Evolutionary conservation across 345 rosid genomes (phyloP).

Genomic region (Brassica napus): Da-Ae NC_063434.1:377501-378000

Average conservation of each 20-base stretch:
- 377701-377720: neutral
- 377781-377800: neutral
- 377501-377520: too few species aligned
- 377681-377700: neutral
- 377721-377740: too few species aligned
- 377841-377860: neutral
- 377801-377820: neutral
- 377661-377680: neutral
- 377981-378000: constrained; percentile 3
- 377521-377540: neutral
- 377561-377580: neutral
- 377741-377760: too few species aligned
- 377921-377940: neutral
- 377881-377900: neutral
- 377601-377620: neutral
- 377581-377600: neutral
- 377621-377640: neutral
- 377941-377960: neutral
- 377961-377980: neutral
- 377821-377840: neutral
- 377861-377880: neutral
- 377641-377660: too few species aligned
- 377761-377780: neutral
- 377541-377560: neutral
- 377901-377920: neutral